These are phyloP conservation scores for Ceriops tagal DNA, from an alignment of 345 rosid species.

Conservation along the genomic window DNA sequence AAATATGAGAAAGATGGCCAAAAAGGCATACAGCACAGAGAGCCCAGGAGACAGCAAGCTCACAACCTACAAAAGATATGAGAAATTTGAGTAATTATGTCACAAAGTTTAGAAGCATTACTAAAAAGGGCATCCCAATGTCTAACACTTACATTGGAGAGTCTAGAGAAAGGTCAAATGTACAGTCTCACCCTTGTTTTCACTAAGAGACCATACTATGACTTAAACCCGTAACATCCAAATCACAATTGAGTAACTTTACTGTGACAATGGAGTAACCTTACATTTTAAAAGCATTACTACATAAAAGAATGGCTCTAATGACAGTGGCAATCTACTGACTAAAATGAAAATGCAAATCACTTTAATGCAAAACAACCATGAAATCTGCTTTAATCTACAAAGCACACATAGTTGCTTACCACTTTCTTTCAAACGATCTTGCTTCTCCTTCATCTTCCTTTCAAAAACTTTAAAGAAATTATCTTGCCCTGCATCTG, in stretches of 20 bases:
- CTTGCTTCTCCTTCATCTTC: conserved; percentile 75
- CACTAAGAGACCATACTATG: too few relatives aligned
- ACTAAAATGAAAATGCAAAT: conserved; percentile 2
- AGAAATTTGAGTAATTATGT: too few relatives aligned
- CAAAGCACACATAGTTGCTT: conserved; percentile 11
- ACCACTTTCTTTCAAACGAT: conserved; percentile 82
- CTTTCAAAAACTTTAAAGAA: conserved; percentile 75
- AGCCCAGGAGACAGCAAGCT: conserved; percentile 96
- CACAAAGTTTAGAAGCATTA: too few relatives aligned
- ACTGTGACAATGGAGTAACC: too few relatives aligned
- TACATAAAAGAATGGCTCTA: background rate
- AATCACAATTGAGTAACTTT: too few relatives aligned
- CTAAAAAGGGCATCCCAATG: too few relatives aligned
- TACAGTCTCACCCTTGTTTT: too few relatives aligned
- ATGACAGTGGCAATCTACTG: background rate
- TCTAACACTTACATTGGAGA: too few relatives aligned
- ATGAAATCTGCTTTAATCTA: background rate
- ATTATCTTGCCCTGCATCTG: conserved; percentile 61
- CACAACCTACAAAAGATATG: conserved; percentile 51
- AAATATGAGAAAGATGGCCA: conserved; percentile 82
- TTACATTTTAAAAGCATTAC: background rate
- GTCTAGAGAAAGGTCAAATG: too few relatives aligned
- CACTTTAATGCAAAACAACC: background rate
- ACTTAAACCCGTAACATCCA: too few relatives aligned
- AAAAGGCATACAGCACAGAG: conserved; percentile 93